Evolutionary conservation across 139 green algal genomes (phyloP), one percentile per base, ranked within the genome.

Genomic region (Chlorella sp.): DNA sequence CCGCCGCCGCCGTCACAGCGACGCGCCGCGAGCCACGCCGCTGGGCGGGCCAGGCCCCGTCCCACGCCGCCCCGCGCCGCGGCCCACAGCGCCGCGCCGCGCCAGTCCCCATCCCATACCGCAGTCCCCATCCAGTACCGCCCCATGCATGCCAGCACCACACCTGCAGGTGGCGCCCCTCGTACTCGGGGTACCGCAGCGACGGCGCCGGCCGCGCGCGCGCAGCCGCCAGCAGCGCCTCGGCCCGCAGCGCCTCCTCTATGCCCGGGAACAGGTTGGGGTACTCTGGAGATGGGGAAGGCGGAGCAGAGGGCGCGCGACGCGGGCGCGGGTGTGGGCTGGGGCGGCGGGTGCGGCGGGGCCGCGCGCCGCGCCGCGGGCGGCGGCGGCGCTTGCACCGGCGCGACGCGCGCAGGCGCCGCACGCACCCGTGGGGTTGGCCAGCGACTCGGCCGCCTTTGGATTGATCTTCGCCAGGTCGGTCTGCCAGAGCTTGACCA

Each of bases 261-360:
- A 97, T 84, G 71, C 95, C 87, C 23, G 93, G 93, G 86, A 99
- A 99, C 19, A 99, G 87, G 84, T 99, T 98, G 71, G 90, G 79
- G 85, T 98, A 98, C 83, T 96, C 93, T 2, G 81, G 56, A 43
- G 36, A 25, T 3, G 7, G 9, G 1, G 6, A 41, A 41, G 11
- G 1, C 5, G 23, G 29, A 35, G n/a, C n/a, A n/a, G n/a, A n/a
- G n/a, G n/a, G n/a, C n/a, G n/a, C 19, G 23, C 23, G 53, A 23
- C 53, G 53, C 46, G 17, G 46, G 14, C 8, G 5, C 33, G 59
- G 12, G 2, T 48, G 61, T 36, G 29, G 61, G 3, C 3, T 31
- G 36, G 61, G 61, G 21, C 19, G 61, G 61, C 31, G 61, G 3
- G 12, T 31, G 36, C 36, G 61, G 21, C 19, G 36, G 36, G 38